phyloP scores from a whole-genome alignment of 768 basidiomycete genomes.

The Rhizopogon rudus region DNA sequence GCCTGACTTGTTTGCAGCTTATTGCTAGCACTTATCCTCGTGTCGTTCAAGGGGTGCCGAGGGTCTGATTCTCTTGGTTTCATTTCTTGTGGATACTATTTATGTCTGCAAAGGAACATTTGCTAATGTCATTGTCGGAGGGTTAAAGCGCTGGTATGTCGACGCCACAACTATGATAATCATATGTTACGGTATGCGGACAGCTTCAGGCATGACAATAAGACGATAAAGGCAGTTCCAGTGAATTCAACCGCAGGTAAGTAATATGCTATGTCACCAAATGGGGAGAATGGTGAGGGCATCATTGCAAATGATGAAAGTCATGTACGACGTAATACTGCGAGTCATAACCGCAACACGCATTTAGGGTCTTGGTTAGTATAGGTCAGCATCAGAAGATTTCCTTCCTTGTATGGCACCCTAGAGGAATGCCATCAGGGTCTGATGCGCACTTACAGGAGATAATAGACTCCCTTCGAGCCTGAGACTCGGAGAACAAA shows the following conservation, averaged over 20 bases:
- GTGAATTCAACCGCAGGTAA: background rate
- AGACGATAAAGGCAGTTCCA: background rate
- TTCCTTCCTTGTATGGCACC: too few relatives aligned
- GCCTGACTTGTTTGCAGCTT: conserved; percentile 35
- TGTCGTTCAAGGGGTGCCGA: conserved; percentile 59
- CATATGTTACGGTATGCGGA: background rate
- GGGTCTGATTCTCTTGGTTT: conserved; percentile 4
- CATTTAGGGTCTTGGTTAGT: too few relatives aligned
- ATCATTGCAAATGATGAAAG: background rate
- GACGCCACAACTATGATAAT: background rate
- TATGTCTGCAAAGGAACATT: background rate
- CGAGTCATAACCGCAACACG: too few relatives aligned
- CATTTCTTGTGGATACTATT: background rate
- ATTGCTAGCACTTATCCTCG: conserved; percentile 65
- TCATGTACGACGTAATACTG: too few relatives aligned
- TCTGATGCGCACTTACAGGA: too few relatives aligned
- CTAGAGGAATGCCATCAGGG: too few relatives aligned
- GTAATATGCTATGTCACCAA: background rate
- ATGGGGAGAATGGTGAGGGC: background rate
- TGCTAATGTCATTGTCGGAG: background rate
- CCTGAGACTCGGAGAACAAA: too few relatives aligned
- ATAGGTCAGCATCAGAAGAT: too few relatives aligned
- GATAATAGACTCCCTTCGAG: too few relatives aligned
- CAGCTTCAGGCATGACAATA: background rate
- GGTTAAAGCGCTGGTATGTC: background rate